These are phyloP conservation scores for Amanita molliuscula DNA, from an alignment of 768 basidiomycete species.

Conservation along the genomic window DNA sequence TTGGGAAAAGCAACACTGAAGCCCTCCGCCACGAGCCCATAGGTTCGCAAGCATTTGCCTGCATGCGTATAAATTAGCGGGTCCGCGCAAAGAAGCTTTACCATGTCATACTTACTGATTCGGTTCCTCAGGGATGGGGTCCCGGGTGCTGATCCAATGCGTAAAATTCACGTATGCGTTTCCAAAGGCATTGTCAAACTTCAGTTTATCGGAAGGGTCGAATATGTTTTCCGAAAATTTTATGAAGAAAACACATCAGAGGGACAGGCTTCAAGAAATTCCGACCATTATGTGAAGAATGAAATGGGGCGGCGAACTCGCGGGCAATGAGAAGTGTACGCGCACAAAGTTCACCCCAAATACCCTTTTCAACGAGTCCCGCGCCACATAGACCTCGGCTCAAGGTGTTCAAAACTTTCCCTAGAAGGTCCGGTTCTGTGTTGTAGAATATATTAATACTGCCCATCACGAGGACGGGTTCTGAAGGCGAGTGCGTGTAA, in stretches of 20 bases:
- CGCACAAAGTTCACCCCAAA: too few relatives aligned
- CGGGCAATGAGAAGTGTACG: too few relatives aligned
- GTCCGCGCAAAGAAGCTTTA: not conserved
- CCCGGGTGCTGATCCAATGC: not conserved
- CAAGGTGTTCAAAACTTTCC: too few relatives aligned
- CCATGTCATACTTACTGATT: too few relatives aligned
- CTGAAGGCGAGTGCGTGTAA: too few relatives aligned
- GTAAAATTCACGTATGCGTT: not conserved
- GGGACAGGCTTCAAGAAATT: too few relatives aligned
- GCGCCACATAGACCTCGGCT: too few relatives aligned
- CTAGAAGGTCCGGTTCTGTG: too few relatives aligned
- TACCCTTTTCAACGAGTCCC: too few relatives aligned
- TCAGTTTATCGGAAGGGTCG: not conserved
- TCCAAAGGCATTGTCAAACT: not conserved
- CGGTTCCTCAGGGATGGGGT: too few relatives aligned
- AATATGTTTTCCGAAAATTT: not conserved
- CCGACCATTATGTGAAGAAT: not conserved
- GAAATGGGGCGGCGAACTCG: not conserved
- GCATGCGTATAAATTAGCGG: not conserved
- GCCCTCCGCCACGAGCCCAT: constrained; percentile 11
- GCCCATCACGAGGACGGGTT: too few relatives aligned
- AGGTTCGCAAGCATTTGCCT: constrained; percentile 11
- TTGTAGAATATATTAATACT: too few relatives aligned
- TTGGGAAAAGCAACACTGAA: constrained; percentile 12
- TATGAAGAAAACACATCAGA: not conserved